Conservation (phyloP, 805 yeast genomes). For the Phaffomyces opuntiae region DNA sequence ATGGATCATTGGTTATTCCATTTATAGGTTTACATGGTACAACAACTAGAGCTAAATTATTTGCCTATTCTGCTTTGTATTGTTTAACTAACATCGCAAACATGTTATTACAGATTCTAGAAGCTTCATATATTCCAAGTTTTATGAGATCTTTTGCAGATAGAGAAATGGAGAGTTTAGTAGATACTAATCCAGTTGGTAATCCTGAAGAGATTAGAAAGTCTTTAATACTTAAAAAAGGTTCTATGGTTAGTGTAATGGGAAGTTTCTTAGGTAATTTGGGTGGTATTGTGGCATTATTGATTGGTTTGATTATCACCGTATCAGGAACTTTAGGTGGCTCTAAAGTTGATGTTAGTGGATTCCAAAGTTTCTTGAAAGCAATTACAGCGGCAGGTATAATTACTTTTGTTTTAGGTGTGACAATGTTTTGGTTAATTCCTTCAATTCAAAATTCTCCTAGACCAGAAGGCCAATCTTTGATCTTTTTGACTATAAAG, state of each 20-base stretch:
- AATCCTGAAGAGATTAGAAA: conserved; percentile 23
- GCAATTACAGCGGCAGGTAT: conserved; percentile 35
- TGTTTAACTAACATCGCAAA: conserved; percentile 25
- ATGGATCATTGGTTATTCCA: conserved; percentile 31
- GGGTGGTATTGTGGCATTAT: conserved; percentile 32
- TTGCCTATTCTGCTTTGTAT: conserved; percentile 26
- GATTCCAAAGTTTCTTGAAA: conserved; percentile 29
- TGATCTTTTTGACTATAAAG: conserved; percentile 24
- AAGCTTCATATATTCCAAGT: conserved; percentile 34
- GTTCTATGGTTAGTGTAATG: conserved; percentile 31
- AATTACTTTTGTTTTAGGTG: conserved; percentile 25
- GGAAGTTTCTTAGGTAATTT: conserved; percentile 30
- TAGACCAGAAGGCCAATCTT: conserved; percentile 22
- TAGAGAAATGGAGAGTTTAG: conserved; percentile 8
- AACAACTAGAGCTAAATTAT: conserved; percentile 18
- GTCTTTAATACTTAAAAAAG: conserved; percentile 24
- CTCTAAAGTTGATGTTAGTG: conserved; percentile 21
- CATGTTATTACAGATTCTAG: conserved; percentile 30
- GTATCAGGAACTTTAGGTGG: conserved; percentile 20
- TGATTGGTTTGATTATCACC: conserved; percentile 33
- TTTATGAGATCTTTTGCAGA: conserved; percentile 30
- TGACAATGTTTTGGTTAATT: conserved; percentile 23
- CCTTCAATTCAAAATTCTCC: conserved; percentile 27
- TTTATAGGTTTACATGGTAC: conserved; percentile 26
- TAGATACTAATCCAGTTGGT: neutral